These are phyloP conservation scores for Pseudogymnoascus sp. DNA, from an alignment of 2,329 filamentous ascomycete genomes.

Conservation along the genomic window DNA sequence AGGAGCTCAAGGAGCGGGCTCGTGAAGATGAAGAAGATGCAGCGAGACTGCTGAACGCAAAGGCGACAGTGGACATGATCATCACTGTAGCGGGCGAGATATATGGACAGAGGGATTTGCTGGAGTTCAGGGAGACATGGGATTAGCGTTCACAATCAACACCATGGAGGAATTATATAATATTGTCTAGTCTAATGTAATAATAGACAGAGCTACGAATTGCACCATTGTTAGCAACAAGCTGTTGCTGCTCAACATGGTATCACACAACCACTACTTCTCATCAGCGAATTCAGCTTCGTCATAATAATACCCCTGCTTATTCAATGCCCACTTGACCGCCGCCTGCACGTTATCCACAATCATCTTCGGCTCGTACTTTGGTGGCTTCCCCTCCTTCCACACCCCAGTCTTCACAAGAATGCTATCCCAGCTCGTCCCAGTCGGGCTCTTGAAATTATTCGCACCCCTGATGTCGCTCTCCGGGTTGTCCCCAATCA, in stretches of 20 bases:
- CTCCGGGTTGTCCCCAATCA: conserved; percentile 86
- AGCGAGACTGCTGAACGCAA: conserved; percentile 35
- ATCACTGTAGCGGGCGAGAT: conserved; percentile 79
- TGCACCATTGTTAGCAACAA: neutral
- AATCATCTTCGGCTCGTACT: conserved; percentile 53
- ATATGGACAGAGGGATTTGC: conserved; percentile 80
- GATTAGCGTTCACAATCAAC: conserved; percentile 4
- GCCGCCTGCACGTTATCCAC: conserved; percentile 69
- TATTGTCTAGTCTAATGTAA: conserved; percentile 8
- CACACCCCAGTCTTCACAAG: conserved; percentile 78
- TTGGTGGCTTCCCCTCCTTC: conserved; percentile 44
- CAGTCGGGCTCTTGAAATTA: conserved; percentile 55
- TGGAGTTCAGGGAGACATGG: conserved; percentile 61
- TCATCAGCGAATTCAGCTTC: conserved; percentile 2
- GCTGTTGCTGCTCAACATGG: neutral
- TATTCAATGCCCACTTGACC: conserved; percentile 65
- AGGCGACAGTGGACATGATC: conserved; percentile 82
- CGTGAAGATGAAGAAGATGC: neutral
- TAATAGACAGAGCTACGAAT: neutral
- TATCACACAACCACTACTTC: neutral
- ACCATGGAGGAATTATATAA: neutral
- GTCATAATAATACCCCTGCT: conserved; percentile 32
- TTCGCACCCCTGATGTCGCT: conserved; percentile 89
- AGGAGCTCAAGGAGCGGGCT: conserved; percentile 15
- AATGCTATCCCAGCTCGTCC: conserved; percentile 69